Evolutionary conservation across 2,329 filamentous ascomycete species (phyloP).

Genomic region (Aaosphaeria pasadenensis): DNA sequence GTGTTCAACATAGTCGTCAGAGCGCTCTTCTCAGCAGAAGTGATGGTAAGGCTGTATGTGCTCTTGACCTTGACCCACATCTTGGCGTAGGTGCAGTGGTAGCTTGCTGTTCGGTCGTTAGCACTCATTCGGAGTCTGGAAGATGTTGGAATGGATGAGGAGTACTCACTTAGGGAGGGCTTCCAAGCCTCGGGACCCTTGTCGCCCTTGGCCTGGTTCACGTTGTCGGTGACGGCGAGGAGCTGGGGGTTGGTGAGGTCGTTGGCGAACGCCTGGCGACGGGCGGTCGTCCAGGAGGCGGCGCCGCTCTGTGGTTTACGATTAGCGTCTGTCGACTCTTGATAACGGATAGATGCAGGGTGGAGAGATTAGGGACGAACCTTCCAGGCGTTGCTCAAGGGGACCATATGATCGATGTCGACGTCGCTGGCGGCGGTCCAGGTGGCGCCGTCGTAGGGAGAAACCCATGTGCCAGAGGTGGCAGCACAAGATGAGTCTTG

Average conservation of each 20-base stretch:
- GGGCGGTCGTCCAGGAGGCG: slow-evolving; percentile 64
- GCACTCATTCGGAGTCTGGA: too few relatives aligned
- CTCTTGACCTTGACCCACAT: slow-evolving; percentile 79
- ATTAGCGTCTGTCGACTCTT: too few relatives aligned
- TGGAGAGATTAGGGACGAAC: slow-evolving; percentile 30
- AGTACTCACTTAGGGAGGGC: slow-evolving; percentile 43
- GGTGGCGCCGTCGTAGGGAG: slow-evolving; percentile 69
- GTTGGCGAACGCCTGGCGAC: slow-evolving; percentile 70
- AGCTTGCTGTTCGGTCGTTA: slow-evolving; percentile 31
- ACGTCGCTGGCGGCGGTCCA: slow-evolving; percentile 68
- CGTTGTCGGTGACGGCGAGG: slow-evolving; percentile 72
- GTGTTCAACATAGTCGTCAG: slow-evolving; percentile 63
- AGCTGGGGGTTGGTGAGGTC: slow-evolving; percentile 74
- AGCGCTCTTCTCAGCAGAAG: slow-evolving; percentile 67
- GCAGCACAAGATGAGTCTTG: slow-evolving; percentile 59
- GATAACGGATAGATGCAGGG: too few relatives aligned
- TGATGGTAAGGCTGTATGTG: slow-evolving; percentile 67
- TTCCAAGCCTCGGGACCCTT: slow-evolving; percentile 73
- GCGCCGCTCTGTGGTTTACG: slow-evolving; percentile 60
- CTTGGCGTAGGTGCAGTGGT: slow-evolving; percentile 75
- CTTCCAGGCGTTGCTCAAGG: slow-evolving; percentile 77
- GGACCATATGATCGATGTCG: slow-evolving; percentile 83
- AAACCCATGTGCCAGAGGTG: slow-evolving; percentile 66
- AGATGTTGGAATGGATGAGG: not conserved
- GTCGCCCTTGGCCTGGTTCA: slow-evolving; percentile 75